These are phyloP conservation scores for Dentipellis fragilis DNA, from an alignment of 768 basidiomycete species.

Conservation along the genomic window DNA sequence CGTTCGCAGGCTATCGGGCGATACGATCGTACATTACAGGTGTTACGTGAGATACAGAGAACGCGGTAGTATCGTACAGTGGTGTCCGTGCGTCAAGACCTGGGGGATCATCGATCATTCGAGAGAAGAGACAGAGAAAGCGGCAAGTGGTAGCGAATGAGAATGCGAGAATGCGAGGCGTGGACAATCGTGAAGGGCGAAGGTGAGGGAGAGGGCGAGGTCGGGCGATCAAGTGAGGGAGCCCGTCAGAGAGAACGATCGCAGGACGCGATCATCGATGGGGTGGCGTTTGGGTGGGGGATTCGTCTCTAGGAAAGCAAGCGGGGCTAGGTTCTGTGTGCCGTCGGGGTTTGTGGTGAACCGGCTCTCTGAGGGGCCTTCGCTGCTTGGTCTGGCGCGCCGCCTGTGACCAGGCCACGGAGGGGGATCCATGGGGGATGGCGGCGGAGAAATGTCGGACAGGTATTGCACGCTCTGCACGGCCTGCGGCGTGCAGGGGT, in stretches of 20 bases:
- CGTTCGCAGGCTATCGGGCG: not conserved
- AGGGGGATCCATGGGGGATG: conserved; percentile 6
- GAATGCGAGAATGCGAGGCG: not conserved
- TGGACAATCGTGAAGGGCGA: not conserved
- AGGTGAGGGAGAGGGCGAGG: not conserved
- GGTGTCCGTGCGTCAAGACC: no score
- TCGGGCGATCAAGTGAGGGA: not conserved
- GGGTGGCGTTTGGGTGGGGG: conserved; percentile 59
- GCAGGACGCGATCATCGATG: conserved; percentile 60
- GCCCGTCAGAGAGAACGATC: conserved; percentile 32
- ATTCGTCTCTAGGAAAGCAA: conserved; percentile 51
- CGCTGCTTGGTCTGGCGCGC: conserved; percentile 2
- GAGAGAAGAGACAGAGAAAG: not conserved
- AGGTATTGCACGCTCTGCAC: not conserved
- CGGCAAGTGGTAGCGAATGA: not conserved
- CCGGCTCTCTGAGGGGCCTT: conserved; percentile 7
- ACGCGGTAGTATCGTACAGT: not conserved
- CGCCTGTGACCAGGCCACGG: conserved; percentile 5
- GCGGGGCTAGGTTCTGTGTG: conserved; percentile 38
- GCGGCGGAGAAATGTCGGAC: not conserved
- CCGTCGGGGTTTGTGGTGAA: conserved; percentile 11
- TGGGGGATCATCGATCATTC: not conserved
- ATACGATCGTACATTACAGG: not conserved
- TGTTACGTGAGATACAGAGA: not conserved
- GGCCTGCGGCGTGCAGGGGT: not conserved